Conservation (phyloP, 208 protist species). For the Leishmania arabica region DNA sequence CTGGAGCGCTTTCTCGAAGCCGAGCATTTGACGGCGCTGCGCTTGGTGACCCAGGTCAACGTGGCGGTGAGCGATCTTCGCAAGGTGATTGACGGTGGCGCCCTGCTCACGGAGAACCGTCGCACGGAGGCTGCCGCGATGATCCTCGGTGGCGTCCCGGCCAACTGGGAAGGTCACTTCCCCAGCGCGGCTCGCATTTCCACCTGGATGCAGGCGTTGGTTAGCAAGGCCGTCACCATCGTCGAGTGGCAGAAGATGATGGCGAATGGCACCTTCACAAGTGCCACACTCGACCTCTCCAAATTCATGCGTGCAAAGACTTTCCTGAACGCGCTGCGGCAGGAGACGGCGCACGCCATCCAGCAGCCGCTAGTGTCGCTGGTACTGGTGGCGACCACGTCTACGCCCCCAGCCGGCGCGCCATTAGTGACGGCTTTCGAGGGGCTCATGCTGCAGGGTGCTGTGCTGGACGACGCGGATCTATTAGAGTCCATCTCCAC, state of each 20-base stretch:
- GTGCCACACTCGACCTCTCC: conserved; percentile 71
- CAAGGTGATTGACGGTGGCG: conserved; percentile 88
- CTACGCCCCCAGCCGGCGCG: conserved; percentile 50
- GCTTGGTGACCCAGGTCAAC: conserved; percentile 83
- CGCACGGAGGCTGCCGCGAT: conserved; percentile 78
- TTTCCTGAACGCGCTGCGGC: conserved; percentile 96
- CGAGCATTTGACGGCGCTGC: conserved; percentile 78
- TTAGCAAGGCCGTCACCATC: conserved; percentile 79
- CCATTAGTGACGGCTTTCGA: conserved; percentile 60
- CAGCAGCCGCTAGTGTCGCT: conserved; percentile 84
- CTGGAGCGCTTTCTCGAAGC: conserved; percentile 90
- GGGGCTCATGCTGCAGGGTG: conserved; percentile 87
- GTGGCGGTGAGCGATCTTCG: conserved; percentile 73
- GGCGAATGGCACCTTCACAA: conserved; percentile 68
- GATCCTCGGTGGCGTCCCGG: conserved; percentile 85
- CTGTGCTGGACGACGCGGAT: conserved; percentile 71
- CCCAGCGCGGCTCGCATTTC: conserved; percentile 73
- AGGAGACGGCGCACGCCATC: conserved; percentile 91
- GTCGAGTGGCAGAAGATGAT: conserved; percentile 62
- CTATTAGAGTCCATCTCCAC: conserved; percentile 70
- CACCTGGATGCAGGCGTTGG: conserved; percentile 89
- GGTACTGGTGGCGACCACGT: conserved; percentile 56
- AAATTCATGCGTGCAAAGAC: conserved; percentile 93
- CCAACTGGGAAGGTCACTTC: conserved; percentile 90
- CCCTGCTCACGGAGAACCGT: conserved; percentile 85